Base-by-base conservation (phyloP, 257 asterid species). In the Ocimum tenuiflorum region DNA sequence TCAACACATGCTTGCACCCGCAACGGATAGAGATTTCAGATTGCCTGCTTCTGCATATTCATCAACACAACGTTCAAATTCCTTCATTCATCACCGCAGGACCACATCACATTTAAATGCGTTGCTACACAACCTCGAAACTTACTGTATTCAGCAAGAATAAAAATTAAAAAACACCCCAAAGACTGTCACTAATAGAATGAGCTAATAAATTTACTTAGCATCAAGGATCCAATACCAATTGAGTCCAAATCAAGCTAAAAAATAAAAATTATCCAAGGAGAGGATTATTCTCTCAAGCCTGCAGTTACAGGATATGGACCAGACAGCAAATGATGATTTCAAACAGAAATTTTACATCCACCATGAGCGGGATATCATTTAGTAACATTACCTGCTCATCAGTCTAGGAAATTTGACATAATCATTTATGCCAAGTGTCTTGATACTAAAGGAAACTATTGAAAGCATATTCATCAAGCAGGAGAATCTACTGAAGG, bases 51-150 rank as follows among this genome's bases (percentile, higher is more conserved):
- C 36, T 31, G 36, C 36, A 31, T 31, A 31, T 31, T 4, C 60
- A 51, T 51, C 52, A 41, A 61, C 3, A 22, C 38, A 23, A 51
- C 23, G 45, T 50, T 50, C 23, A 52, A 20, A 42, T 65, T 65
- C 53, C 31, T 4, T 27, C 31, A 1, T 53, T 15, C 51, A 22
- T n/a, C 29, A 9, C 13, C 48, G 50, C 22, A 50, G 70, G 22
- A 51, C 61, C 35, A 22, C 61, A n/a, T n/a, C 42, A 35, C 20
- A 55, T n/a, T 6, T 62, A n/a, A 62, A 19, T 0, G 8, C 63
- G 54, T 23, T 54, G 31, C 64, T 54, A 20, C 65, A 24, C 65
- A 22, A 19, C 41, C 57, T 18, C 57, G 38, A 31, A 68, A 45
- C 24, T 17, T 7, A 49, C 20, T 42, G 56, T 11, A 0, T 36